Evolutionary conservation across 2,329 filamentous ascomycete species (phyloP), one percentile per base, ranked within the genome.

Genomic region (Escovopsis sp.): DNA sequence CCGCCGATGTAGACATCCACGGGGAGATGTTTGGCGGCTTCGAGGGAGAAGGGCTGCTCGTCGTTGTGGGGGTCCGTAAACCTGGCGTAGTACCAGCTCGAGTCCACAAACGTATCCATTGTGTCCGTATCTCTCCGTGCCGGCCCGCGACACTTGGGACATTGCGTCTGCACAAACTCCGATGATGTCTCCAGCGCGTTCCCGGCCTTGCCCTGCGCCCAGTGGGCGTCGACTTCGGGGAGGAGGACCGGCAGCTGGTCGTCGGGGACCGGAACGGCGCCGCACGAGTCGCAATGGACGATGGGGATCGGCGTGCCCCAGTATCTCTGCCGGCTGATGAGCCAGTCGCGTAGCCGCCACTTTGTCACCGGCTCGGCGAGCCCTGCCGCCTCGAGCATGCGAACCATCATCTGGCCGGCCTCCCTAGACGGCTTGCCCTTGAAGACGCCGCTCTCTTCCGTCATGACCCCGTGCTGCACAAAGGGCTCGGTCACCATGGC

Each of bases 41-140:
- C 62, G n/a, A 76, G 62, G 1, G 75, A 77, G 48, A 93, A 78
- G 0, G 77, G 77, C 12, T 65, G 58, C 2, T 70, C 54, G 12
- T 66, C 50, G 50, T 91, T 88, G 15, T 77, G 66, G 1, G 82
- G 67, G 52, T 93, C 85, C 26, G 80, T 62, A 52, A 86, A 94
- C 11, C 85, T 75, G 63, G 88, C 77, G 55, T 80, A 94, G 60
- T 94, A 94, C 87, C 87, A 94, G 42, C 86, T 93, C 2, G 86
- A 94, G 62, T 94, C 87, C 47, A 94, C 87, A 62, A 94, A 94
- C 0, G 87, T 94, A 59, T 94, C 87, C 87, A 94, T 94, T 3
- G 87, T 94, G 58, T 94, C 87, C 0, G 87, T 94, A 49, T 94
- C 87, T 48, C 87, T 74, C 56, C 77, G 82, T 6, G 85, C 87